Evolutionary conservation across 2,329 filamentous ascomycete species (phyloP).

Genomic region (Huntiella decipiens): DNA sequence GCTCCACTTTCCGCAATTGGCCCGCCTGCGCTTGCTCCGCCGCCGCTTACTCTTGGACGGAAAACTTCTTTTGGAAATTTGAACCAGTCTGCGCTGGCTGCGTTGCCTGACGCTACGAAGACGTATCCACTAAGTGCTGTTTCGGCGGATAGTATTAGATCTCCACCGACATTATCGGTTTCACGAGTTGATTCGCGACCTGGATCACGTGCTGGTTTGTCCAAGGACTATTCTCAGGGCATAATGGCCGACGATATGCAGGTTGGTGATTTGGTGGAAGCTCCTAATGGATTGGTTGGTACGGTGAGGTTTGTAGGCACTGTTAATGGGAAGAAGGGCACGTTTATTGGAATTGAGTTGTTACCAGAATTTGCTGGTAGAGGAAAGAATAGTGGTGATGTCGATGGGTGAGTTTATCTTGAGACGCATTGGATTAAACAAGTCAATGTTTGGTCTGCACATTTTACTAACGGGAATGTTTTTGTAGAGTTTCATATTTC

Average conservation of each 20-base stretch:
- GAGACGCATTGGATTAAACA: too few relatives aligned
- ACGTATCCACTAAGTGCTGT: slow-evolving; percentile 39
- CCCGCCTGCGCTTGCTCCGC: neutral
- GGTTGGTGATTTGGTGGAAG: slow-evolving; percentile 72
- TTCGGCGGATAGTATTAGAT: slow-evolving; percentile 1
- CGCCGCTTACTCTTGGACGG: slow-evolving; percentile 20
- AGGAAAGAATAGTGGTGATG: slow-evolving; percentile 92
- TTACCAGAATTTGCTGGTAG: slow-evolving; percentile 58
- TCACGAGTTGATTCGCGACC: slow-evolving; percentile 1
- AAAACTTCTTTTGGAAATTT: slow-evolving; percentile 56
- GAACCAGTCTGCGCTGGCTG: slow-evolving; percentile 41
- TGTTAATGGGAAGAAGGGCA: slow-evolving; percentile 75
- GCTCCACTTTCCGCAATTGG: slow-evolving; percentile 2
- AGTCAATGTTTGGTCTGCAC: too few relatives aligned
- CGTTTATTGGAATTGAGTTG: slow-evolving; percentile 84
- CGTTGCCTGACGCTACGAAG: slow-evolving; percentile 47
- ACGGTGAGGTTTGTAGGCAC: slow-evolving; percentile 73
- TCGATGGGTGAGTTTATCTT: slow-evolving; percentile 54
- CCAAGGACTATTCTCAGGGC: slow-evolving; percentile 14
- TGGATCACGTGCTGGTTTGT: slow-evolving; percentile 14
- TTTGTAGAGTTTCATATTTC: slow-evolving; percentile 53
- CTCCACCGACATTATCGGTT: slow-evolving; percentile 14
- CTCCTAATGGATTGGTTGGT: slow-evolving; percentile 83
- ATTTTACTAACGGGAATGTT: too few relatives aligned
- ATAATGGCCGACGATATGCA: slow-evolving; percentile 30